Percentiles rank a stretch among this genome's conserved stretches.
Conservation (phyloP, 148 eudicot species). For the Persicaria tinctoria region DNA sequence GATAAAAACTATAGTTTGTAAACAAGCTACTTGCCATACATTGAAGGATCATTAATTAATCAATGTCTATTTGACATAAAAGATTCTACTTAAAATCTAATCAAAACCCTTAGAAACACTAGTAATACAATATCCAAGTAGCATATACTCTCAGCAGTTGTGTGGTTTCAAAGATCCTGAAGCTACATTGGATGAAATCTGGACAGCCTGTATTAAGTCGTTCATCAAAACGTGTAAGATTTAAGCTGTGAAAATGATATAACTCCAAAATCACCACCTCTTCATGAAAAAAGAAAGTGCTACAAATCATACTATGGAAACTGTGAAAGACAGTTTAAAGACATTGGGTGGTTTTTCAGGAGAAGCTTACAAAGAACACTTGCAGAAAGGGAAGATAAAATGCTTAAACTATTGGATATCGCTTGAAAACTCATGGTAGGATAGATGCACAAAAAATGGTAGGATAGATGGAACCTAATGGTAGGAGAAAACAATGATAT, state of each 20-base stretch:
- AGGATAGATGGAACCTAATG: too few relatives aligned
- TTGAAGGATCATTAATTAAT: too few relatives aligned
- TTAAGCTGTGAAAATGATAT: neutral
- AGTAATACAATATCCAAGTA: neutral
- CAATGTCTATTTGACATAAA: neutral
- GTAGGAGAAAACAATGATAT: too few relatives aligned
- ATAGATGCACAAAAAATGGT: too few relatives aligned
- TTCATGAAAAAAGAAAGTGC: neutral
- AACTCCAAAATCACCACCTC: neutral
- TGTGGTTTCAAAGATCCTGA: neutral
- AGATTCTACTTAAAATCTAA: neutral
- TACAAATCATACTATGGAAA: neutral
- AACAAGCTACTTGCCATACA: too few relatives aligned
- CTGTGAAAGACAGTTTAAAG: neutral
- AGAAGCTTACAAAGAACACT: too few relatives aligned
- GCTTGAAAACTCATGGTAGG: too few relatives aligned
- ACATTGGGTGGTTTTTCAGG: neutral
- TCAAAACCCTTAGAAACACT: neutral
- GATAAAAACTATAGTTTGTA: neutral
- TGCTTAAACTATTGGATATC: too few relatives aligned
- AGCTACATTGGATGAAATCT: neutral
- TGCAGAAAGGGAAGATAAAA: too few relatives aligned
- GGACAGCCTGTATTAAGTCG: too few relatives aligned
- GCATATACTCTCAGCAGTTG: neutral
- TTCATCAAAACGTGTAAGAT: too few relatives aligned